Evolutionary conservation across 2,329 filamentous ascomycete genomes (phyloP).

Genomic region (Xylaria arbuscula): DNA sequence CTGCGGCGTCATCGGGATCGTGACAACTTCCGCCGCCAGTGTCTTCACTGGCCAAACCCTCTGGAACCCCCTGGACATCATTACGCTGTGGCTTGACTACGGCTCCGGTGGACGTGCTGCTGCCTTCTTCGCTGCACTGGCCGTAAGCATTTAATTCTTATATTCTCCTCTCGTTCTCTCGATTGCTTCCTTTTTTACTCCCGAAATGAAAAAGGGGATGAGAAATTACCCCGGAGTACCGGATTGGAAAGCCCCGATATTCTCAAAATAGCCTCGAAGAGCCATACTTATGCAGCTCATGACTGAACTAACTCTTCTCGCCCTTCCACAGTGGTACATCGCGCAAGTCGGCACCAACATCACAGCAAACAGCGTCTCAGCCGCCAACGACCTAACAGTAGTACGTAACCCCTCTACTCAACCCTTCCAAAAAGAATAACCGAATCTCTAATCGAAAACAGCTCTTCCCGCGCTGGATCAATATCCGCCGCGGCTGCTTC

Average conservation of each 20-base stretch:
- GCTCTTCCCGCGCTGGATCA: slow-evolving; percentile 64
- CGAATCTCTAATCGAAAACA: background rate
- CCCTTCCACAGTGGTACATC: slow-evolving; percentile 57
- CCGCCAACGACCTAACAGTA: slow-evolving; percentile 67
- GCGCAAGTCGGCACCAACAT: slow-evolving; percentile 67
- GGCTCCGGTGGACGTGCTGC: slow-evolving; percentile 57
- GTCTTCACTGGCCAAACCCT: slow-evolving; percentile 63
- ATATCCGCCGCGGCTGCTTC: slow-evolving; percentile 67
- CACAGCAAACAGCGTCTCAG: slow-evolving; percentile 65
- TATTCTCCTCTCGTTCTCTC: too few relatives aligned
- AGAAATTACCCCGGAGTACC: too few relatives aligned
- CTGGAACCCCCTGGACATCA: slow-evolving; percentile 63
- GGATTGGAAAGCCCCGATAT: too few relatives aligned
- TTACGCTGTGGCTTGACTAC: slow-evolving; percentile 56
- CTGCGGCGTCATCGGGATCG: slow-evolving; percentile 65
- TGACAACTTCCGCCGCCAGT: slow-evolving; percentile 65
- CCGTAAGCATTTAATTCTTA: slow-evolving; percentile 29
- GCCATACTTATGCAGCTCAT: background rate
- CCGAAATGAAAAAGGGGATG: background rate
- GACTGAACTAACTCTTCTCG: background rate
- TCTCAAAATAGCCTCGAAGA: too few relatives aligned
- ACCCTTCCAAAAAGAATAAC: background rate
- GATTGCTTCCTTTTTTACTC: background rate
- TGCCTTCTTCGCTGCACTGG: slow-evolving; percentile 60
- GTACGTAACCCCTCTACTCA: background rate